Evolutionary conservation across 2,329 filamentous ascomycete species (phyloP).

Genomic region (Fusarium sp.): DNA sequence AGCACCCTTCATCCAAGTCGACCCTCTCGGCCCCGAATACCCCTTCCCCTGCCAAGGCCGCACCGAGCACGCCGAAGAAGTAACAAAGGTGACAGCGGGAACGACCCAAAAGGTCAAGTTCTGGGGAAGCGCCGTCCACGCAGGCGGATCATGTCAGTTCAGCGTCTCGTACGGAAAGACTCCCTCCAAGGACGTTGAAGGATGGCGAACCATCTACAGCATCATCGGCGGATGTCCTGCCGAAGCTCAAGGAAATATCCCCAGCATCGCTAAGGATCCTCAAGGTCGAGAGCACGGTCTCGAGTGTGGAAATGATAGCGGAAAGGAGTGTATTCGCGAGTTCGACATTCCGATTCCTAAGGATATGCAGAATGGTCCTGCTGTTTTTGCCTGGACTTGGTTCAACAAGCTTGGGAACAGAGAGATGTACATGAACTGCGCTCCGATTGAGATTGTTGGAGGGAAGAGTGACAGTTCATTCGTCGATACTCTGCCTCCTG

Average conservation of each 20-base stretch:
- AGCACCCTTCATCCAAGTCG: slow-evolving; percentile 35
- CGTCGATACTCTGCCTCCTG: slow-evolving; percentile 31
- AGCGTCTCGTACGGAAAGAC: slow-evolving; percentile 41
- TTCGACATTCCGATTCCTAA: slow-evolving; percentile 45
- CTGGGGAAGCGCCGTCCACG: slow-evolving; percentile 46
- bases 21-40: slow-evolving; percentile 33
- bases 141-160: slow-evolving; percentile 45
- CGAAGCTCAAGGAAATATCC: slow-evolving; percentile 39
- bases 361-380: slow-evolving; percentile 58
- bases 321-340: slow-evolving; percentile 41
- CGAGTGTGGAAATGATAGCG: slow-evolving; percentile 38
- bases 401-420: slow-evolving; percentile 82
- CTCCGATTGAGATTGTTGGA: slow-evolving; percentile 71
- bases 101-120: slow-evolving; percentile 40
- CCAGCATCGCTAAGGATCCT: slow-evolving; percentile 16
- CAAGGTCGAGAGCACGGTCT: slow-evolving; percentile 37
- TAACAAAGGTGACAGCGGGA: slow-evolving; percentile 42
- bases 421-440: slow-evolving; percentile 91
- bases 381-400: slow-evolving; percentile 82
- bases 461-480: slow-evolving; percentile 46
- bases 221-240: slow-evolving; percentile 44
- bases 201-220: slow-evolving; percentile 44
- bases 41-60: slow-evolving; percentile 44
- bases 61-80: slow-evolving; percentile 32
- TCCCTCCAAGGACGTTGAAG: slow-evolving; percentile 25